A percentile compares a stretch with the other conserved stretches of the same genome.
phyloP scores from a whole-genome alignment of 371 early-diverging fungal genomes.

The Gilbertella persicaria region DNA sequence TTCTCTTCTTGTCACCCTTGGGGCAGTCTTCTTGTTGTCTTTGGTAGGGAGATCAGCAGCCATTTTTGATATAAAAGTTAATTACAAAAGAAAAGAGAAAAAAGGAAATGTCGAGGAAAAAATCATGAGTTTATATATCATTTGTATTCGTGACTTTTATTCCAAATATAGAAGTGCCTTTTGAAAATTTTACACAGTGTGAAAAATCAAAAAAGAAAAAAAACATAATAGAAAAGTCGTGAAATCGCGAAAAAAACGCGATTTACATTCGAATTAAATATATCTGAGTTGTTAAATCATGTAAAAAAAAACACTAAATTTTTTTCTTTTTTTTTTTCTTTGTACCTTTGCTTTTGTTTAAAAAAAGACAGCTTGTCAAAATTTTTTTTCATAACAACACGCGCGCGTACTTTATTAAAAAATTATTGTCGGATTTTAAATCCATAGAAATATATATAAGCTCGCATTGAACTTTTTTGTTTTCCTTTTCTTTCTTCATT shows the following conservation, averaged over 20 bases:
- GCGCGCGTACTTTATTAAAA: constrained; percentile 2
- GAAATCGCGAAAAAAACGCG: constrained; percentile 32
- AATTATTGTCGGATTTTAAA: constrained; percentile 6
- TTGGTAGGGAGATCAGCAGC: constrained; percentile 55
- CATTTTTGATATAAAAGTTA: constrained; percentile 20
- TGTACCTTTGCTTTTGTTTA: neutral
- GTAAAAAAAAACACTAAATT: constrained; percentile 14
- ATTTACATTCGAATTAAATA: constrained; percentile 14
- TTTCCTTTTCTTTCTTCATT: constrained; percentile 23
- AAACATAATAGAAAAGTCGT: constrained; percentile 8
- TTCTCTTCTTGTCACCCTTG: constrained; percentile 61
- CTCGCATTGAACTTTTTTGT: constrained; percentile 9
- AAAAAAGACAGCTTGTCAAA: constrained; percentile 4
- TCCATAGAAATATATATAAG: constrained; percentile 16
- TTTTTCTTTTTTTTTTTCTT: constrained; percentile 3
- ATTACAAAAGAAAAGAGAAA: constrained; percentile 15
- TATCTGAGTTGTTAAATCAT: neutral
- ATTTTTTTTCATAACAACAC: neutral
- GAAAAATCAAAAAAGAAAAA: neutral
- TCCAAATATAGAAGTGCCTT: neutral
- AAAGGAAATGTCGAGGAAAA: neutral
- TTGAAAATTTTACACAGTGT: neutral
- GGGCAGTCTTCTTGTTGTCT: constrained; percentile 18
- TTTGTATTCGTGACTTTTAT: constrained; percentile 6
- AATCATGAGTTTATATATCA: constrained; percentile 3